These are phyloP conservation scores for Exophiala oligosperma DNA, from an alignment of 2,329 filamentous ascomycete species.

Conservation along the genomic window DNA sequence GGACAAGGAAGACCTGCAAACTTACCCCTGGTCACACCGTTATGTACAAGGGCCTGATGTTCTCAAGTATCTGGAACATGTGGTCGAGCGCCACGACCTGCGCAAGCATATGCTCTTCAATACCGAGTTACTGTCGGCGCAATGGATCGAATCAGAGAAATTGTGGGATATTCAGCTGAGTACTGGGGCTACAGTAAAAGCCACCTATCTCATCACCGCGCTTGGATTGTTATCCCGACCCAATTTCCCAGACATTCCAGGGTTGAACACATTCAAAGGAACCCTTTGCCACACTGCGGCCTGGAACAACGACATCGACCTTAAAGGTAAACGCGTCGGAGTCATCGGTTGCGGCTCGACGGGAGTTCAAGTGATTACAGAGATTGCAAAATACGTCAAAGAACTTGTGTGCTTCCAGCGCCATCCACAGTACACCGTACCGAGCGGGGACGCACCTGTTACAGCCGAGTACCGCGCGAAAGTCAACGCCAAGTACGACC, in stretches of 20 bases:
- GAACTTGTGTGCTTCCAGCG: conserved; percentile 37
- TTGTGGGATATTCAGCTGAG: conserved; percentile 46
- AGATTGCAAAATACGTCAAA: conserved; percentile 30
- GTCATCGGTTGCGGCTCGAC: conserved; percentile 46
- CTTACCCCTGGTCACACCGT: conserved; percentile 19
- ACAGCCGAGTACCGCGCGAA: conserved; percentile 9
- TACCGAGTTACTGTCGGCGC: conserved; percentile 41
- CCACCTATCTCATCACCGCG: conserved; percentile 40
- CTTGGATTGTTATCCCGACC: conserved; percentile 41
- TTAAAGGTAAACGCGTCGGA: conserved; percentile 35
- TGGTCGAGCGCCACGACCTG: conserved; percentile 47
- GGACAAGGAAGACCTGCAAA: conserved; percentile 15
- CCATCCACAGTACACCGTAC: conserved; percentile 28
- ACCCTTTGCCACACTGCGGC: conserved; percentile 41
- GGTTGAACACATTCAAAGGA: conserved; percentile 40
- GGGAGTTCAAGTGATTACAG: conserved; percentile 39
- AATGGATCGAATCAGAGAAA: conserved; percentile 37
- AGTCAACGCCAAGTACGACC: conserved; percentile 36
- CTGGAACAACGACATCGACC: conserved; percentile 36
- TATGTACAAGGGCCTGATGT: conserved; percentile 38
- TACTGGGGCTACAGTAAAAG: conserved; percentile 38
- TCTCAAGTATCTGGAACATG: conserved; percentile 48
- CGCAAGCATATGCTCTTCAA: conserved; percentile 48
- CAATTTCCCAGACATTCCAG: conserved; percentile 39
- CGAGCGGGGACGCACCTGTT: conserved; percentile 4